These are phyloP conservation scores for Dothideomycetes sp. DNA, from an alignment of 2,329 filamentous ascomycete species.

Conservation along the genomic window DNA sequence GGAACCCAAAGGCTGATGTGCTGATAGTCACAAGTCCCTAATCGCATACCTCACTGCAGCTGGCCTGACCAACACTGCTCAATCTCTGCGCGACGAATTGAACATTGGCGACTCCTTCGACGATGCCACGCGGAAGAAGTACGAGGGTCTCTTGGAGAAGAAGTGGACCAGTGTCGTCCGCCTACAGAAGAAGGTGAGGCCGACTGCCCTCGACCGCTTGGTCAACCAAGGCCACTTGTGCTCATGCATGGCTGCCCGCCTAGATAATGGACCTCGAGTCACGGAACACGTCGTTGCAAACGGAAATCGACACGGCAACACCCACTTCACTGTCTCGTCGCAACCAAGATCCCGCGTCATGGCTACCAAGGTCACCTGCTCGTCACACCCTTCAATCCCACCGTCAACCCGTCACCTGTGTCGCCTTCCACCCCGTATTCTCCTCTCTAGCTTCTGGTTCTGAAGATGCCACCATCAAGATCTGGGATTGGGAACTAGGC, in stretches of 20 bases:
- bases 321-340: conserved; percentile 66
- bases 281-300: conserved; percentile 61
- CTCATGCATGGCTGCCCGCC: not conserved
- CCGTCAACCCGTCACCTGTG: conserved; percentile 69
- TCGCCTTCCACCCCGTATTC: conserved; percentile 89
- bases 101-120: conserved; percentile 64
- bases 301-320: conserved; percentile 75
- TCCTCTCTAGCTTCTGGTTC: conserved; percentile 83
- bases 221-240: not conserved
- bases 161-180: conserved; percentile 97
- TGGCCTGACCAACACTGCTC: conserved; percentile 60
- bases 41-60: conserved; percentile 76
- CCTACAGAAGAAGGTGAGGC: conserved; percentile 77
- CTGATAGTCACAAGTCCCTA: conserved; percentile 76
- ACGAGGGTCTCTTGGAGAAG: conserved; percentile 88
- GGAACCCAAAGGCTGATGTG: conserved; percentile 23
- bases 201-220: conserved; percentile 17
- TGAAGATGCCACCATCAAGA: conserved; percentile 89
- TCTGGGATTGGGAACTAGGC: conserved; percentile 94
- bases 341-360: conserved; percentile 75
- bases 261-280: conserved; percentile 92
- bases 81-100: conserved; percentile 68
- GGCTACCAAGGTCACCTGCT: conserved; percentile 77
- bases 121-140: conserved; percentile 77
- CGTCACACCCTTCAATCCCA: conserved; percentile 78